phyloP scores from a whole-genome alignment of 192 early-diverging fungal genomes.

The Cladochytrium replicatum region DNA sequence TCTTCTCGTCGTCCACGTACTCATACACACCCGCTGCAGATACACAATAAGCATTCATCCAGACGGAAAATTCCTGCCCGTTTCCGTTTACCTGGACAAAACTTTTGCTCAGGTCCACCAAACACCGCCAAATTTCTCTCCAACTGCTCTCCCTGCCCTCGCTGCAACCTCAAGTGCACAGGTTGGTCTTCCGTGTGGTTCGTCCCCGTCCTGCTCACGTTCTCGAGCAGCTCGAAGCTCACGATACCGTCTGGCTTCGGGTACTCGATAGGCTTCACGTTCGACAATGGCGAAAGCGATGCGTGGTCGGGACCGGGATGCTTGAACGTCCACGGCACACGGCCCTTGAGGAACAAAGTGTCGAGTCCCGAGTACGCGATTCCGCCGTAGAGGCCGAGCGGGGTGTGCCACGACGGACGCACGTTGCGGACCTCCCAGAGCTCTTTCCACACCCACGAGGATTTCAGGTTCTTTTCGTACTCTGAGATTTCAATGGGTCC shows the following conservation, averaged over 20 bases:
- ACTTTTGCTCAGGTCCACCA: constrained; percentile 89
- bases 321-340: constrained; percentile 88
- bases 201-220: constrained; percentile 84
- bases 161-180: constrained; percentile 72
- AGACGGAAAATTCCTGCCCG: not conserved
- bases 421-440: constrained; percentile 85
- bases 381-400: constrained; percentile 79
- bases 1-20: constrained; percentile 83
- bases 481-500: constrained; percentile 58
- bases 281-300: constrained; percentile 53
- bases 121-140: constrained; percentile 74
- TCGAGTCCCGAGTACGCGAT: constrained; percentile 83
- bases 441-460: constrained; percentile 87
- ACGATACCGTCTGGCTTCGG: constrained; percentile 95
- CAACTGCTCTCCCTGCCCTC: constrained; percentile 66
- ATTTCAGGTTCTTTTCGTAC: constrained; percentile 73
- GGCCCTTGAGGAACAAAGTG: constrained; percentile 78
- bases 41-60: not conserved
- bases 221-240: constrained; percentile 91
- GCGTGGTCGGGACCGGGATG: constrained; percentile 75
- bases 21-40: constrained; percentile 90
- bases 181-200: constrained; percentile 93
- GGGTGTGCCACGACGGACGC: constrained; percentile 83
- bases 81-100: constrained; percentile 71
- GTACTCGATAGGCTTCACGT: constrained; percentile 72